Evolutionary conservation across 495 filamentous ascomycete genomes (phyloP).

Genomic region (Lophium mytilinum): DNA sequence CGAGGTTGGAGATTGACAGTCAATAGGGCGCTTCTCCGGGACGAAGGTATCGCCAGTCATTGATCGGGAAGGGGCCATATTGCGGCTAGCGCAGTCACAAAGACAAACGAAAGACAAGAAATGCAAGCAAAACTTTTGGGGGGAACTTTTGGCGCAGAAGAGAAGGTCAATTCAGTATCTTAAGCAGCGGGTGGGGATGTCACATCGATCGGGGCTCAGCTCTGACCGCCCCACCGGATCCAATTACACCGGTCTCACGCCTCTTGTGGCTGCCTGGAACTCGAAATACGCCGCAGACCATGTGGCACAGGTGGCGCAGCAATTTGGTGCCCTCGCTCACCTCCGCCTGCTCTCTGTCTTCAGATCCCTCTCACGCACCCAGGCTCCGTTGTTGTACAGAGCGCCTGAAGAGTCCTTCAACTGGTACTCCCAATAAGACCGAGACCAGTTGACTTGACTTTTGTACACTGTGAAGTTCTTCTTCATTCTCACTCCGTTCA

Average conservation of each 20-base stretch:
- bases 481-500: background rate
- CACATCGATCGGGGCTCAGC: background rate
- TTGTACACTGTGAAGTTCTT: slow-evolving; percentile 4
- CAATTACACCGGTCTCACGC: background rate
- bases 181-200: background rate
- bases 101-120: background rate
- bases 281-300: background rate
- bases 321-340: background rate
- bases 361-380: slow-evolving; percentile 6
- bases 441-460: background rate
- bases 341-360: background rate
- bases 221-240: background rate
- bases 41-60: slow-evolving; percentile 26
- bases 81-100: slow-evolving; percentile 1
- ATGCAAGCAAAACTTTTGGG: background rate
- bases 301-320: background rate
- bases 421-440: slow-evolving; percentile 17
- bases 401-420: slow-evolving; percentile 1
- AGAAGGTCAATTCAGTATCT: background rate
- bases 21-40: slow-evolving; percentile 3
- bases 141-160: background rate
- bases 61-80: slow-evolving; percentile 19
- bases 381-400: background rate
- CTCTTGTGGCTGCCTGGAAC: background rate
- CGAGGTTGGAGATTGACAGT: slow-evolving; percentile 2